Evolutionary conservation across 2,329 filamentous ascomycete genomes (phyloP).

Genomic region (Penicillium digitatum): DNA sequence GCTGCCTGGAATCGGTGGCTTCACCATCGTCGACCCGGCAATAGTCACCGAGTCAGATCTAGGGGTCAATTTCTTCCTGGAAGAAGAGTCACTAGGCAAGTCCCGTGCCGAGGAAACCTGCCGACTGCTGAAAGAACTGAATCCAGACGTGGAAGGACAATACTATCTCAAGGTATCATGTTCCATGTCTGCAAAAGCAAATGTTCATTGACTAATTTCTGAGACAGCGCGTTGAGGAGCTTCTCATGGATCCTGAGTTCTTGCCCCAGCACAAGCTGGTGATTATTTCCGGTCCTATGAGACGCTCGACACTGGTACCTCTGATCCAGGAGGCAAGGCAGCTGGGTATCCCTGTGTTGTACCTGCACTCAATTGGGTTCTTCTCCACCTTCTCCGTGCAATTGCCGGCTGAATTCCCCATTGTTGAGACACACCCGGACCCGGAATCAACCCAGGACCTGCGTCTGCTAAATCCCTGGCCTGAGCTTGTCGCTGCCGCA

Average conservation of each 20-base stretch:
- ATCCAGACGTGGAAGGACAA: slow-evolving; percentile 81
- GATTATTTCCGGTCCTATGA: slow-evolving; percentile 58
- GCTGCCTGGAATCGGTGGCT: slow-evolving; percentile 82
- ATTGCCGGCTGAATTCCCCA: slow-evolving; percentile 75
- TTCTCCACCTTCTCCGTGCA: slow-evolving; percentile 82
- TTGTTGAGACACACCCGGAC: slow-evolving; percentile 94
- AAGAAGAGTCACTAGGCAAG: slow-evolving; percentile 70
- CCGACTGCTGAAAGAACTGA: slow-evolving; percentile 76
- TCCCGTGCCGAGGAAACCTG: slow-evolving; percentile 74
- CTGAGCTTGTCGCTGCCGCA: slow-evolving; percentile 68
- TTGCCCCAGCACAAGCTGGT: slow-evolving; percentile 56
- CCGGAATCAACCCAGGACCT: slow-evolving; percentile 80
- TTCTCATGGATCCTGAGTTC: slow-evolving; percentile 39
- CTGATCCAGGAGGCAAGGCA: slow-evolving; percentile 51
- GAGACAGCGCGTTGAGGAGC: slow-evolving; percentile 36
- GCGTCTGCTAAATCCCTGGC: slow-evolving; percentile 79
- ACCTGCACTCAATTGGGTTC: slow-evolving; percentile 86
- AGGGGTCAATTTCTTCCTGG: slow-evolving; percentile 95
- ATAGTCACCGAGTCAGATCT: slow-evolving; percentile 76
- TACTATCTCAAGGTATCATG: slow-evolving; percentile 57
- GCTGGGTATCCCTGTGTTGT: slow-evolving; percentile 68
- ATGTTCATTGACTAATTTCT: background rate
- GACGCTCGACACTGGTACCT: slow-evolving; percentile 48
- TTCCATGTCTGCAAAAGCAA: background rate
- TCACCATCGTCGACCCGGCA: slow-evolving; percentile 81